These are phyloP conservation scores for Phytophthora pistaciae DNA, from an alignment of 352 stramenopile genomes.

Conservation along the genomic window DNA sequence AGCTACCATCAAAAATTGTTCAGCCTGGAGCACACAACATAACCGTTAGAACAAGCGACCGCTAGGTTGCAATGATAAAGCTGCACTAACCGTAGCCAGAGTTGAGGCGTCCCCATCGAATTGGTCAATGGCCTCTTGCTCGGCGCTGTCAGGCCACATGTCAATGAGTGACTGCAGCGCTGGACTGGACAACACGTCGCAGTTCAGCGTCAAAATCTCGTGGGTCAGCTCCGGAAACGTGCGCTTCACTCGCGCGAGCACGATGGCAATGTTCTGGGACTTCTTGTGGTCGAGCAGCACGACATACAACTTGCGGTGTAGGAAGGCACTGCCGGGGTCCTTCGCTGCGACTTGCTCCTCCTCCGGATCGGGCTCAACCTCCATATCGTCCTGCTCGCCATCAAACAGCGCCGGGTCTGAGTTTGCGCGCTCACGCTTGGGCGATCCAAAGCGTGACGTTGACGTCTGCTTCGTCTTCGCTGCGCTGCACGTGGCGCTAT, in stretches of 20 bases:
- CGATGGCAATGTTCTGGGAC: slow-evolving; percentile 87
- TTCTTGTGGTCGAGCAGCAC: slow-evolving; percentile 87
- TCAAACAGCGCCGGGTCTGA: slow-evolving; percentile 25
- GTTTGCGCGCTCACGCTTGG: slow-evolving; percentile 21
- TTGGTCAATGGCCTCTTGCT: slow-evolving; percentile 74
- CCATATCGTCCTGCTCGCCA: slow-evolving; percentile 25
- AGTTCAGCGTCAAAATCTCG: slow-evolving; percentile 75
- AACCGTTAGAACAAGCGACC: not conserved
- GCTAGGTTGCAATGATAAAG: not conserved
- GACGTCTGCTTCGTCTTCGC: slow-evolving; percentile 18
- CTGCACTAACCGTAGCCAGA: slow-evolving; percentile 55
- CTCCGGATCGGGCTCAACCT: slow-evolving; percentile 33
- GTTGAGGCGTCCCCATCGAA: slow-evolving; percentile 60
- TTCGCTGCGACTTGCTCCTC: slow-evolving; percentile 13
- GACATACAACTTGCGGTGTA: slow-evolving; percentile 61
- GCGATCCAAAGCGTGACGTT: slow-evolving; percentile 14
- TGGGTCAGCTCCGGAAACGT: slow-evolving; percentile 62
- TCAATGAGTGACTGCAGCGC: slow-evolving; percentile 82
- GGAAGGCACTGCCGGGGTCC: slow-evolving; percentile 29
- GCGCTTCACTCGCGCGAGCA: slow-evolving; percentile 77
- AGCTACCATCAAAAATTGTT: slow-evolving; percentile 78
- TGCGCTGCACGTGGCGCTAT: slow-evolving; percentile 4
- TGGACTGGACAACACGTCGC: slow-evolving; percentile 67
- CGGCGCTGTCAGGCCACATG: slow-evolving; percentile 82
- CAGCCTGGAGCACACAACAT: slow-evolving; percentile 43